phyloP scores from a whole-genome alignment of 352 stramenopile genomes.

The Phytophthora litchii region DNA sequence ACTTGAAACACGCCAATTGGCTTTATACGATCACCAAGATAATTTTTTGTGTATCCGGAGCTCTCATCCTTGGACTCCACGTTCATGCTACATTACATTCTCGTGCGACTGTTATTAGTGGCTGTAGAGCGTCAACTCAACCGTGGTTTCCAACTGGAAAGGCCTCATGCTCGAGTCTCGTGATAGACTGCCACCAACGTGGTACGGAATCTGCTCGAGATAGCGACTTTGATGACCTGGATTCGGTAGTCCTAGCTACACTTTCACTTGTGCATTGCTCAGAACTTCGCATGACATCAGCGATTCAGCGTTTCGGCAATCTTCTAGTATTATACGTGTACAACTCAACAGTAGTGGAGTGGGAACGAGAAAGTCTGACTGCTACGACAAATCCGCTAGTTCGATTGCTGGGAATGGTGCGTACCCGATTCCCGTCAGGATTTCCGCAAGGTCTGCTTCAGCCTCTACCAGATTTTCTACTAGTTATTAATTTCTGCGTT shows the following conservation, averaged over 20 bases:
- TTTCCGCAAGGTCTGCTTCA: slow-evolving; percentile 4
- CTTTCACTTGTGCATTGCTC: slow-evolving; percentile 7
- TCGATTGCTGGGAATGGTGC: not conserved
- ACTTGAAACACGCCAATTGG: not conserved
- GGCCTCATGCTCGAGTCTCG: slow-evolving; percentile 8
- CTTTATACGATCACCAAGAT: not conserved
- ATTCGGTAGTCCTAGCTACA: not conserved
- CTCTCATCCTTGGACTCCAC: slow-evolving; percentile 5
- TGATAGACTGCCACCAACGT: slow-evolving; percentile 5
- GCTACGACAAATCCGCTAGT: not conserved
- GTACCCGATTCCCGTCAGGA: not conserved
- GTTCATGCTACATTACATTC: not conserved
- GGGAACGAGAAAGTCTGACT: not conserved
- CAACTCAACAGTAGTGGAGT: slow-evolving; percentile 21
- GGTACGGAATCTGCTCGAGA: not conserved
- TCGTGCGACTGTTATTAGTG: not conserved
- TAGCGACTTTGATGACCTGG: not conserved
- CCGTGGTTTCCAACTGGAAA: not conserved
- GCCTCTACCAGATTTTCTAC: not conserved
- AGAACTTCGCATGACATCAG: slow-evolving; percentile 3
- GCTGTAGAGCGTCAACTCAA: not conserved
- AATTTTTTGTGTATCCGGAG: not conserved
- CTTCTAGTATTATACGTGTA: slow-evolving; percentile 15
- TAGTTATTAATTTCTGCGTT: slow-evolving; percentile 7
- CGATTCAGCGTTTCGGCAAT: slow-evolving; percentile 7